These are phyloP conservation scores for Singerocomus inundabilis DNA, from an alignment of 1,284 basidiomycete genomes.

Conservation along the genomic window DNA sequence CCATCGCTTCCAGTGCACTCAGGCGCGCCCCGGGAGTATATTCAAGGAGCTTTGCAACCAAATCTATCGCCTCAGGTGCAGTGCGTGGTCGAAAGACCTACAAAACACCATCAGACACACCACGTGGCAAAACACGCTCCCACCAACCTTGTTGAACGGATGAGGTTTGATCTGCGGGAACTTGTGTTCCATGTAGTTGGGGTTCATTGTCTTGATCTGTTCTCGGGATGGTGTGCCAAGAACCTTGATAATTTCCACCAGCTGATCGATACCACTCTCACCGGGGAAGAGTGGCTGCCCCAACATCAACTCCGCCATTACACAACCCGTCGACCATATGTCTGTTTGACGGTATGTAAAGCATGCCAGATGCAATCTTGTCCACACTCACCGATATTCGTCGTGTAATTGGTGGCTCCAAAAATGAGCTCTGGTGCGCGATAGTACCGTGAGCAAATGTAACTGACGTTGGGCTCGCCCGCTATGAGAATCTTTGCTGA, in stretches of 20 bases:
- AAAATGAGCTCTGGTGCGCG: constrained; percentile 99
- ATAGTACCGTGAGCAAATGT: constrained; percentile 99
- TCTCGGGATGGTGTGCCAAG: constrained; percentile 97
- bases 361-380: neutral
- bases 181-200: constrained; percentile 99
- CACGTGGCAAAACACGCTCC: neutral
- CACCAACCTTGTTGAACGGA: constrained; percentile 82
- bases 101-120: constrained; percentile 12
- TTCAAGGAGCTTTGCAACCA: constrained; percentile 93
- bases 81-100: constrained; percentile 99
- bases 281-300: constrained; percentile 99
- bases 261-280: constrained; percentile 99
- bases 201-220: constrained; percentile 99
- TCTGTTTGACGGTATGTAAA: constrained; percentile 49
- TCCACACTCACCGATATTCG: constrained; percentile 84
- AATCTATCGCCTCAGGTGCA: constrained; percentile 91
- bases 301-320: constrained; percentile 99
- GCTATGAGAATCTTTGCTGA: constrained; percentile 98
- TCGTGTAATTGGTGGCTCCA: constrained; percentile 99
- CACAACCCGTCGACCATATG: constrained; percentile 99
- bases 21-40: constrained; percentile 94
- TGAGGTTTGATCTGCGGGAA: constrained; percentile 99
- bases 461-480: constrained; percentile 98
- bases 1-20: constrained; percentile 91
- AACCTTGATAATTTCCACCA: constrained; percentile 99